phyloP scores from a whole-genome alignment of 148 eudicot species.

The Diospyros kaki region DNA sequence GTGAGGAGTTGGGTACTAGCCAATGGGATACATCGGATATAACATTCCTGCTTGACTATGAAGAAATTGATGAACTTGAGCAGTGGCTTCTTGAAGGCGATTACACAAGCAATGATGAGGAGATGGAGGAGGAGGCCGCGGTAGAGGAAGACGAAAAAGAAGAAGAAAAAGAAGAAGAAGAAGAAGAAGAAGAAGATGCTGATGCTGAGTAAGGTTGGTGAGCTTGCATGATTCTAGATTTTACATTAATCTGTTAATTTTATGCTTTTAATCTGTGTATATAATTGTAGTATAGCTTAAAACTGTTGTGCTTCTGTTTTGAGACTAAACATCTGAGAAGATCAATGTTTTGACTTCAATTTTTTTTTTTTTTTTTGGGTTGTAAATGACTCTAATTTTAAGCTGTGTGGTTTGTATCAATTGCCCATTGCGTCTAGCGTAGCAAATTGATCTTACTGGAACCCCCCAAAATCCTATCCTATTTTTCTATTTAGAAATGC shows the following conservation, averaged over 20 bases:
- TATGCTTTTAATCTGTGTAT: background rate
- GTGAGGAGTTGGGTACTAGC: conserved; percentile 77
- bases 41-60: conserved; percentile 60
- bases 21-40: conserved; percentile 82
- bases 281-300: background rate
- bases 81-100: conserved; percentile 71
- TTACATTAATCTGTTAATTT: background rate
- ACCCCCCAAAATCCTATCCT: no score
- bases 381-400: no score
- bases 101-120: conserved; percentile 42
- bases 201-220: conserved; percentile 19
- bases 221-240: background rate
- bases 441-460: no score
- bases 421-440: no score
- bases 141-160: no score
- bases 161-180: no score
- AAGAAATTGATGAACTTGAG: conserved; percentile 88
- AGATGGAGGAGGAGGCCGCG: conserved; percentile 43
- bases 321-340: no score
- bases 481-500: no score
- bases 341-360: no score
- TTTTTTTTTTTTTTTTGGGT: no score
- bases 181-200: conserved; percentile 16
- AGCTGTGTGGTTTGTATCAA: no score
- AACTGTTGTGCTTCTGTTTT: no score